Percentiles rank a stretch among this genome's conserved stretches.
Evolutionary conservation across 495 filamentous ascomycete species (phyloP).

Genomic region (Hypoxylon cercidicola): DNA sequence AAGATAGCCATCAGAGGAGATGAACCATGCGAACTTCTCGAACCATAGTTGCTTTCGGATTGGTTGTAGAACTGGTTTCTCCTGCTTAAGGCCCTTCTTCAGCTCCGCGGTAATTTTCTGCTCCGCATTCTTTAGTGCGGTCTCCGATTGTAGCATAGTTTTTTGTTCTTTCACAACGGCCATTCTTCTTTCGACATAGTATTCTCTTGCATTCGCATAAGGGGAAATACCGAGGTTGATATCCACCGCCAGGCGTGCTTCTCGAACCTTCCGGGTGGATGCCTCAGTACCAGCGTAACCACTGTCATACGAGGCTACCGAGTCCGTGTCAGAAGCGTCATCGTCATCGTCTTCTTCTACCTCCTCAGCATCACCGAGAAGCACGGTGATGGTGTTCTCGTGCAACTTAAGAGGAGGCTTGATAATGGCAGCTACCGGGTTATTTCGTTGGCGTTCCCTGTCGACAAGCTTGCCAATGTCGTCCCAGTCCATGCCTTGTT

Average conservation of each 20-base stretch:
- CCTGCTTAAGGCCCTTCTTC: slow-evolving; percentile 86
- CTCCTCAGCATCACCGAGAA: slow-evolving; percentile 75
- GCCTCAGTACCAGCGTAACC: slow-evolving; percentile 56
- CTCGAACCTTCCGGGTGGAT: slow-evolving; percentile 48
- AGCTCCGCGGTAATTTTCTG: slow-evolving; percentile 87
- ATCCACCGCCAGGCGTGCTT: slow-evolving; percentile 74
- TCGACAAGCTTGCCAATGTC: slow-evolving; percentile 89
- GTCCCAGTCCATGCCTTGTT: slow-evolving; percentile 96
- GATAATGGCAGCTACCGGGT: slow-evolving; percentile 88
- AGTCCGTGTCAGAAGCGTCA: slow-evolving; percentile 71
- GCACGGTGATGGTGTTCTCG: slow-evolving; percentile 86
- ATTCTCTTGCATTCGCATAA: slow-evolving; percentile 89
- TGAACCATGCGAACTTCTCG: slow-evolving; percentile 94
- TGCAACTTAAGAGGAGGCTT: slow-evolving; percentile 87
- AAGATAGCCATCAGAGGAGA: slow-evolving; percentile 95
- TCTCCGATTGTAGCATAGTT: slow-evolving; percentile 81
- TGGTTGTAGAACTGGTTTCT: slow-evolving; percentile 87
- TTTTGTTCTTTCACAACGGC: slow-evolving; percentile 88
- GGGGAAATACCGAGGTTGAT: slow-evolving; percentile 83
- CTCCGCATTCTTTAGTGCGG: slow-evolving; percentile 88
- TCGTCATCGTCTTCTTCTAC: slow-evolving; percentile 63
- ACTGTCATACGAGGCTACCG: slow-evolving; percentile 71
- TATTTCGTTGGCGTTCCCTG: slow-evolving; percentile 79
- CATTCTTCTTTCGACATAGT: slow-evolving; percentile 86
- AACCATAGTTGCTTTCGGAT: slow-evolving; percentile 90